These are phyloP conservation scores for Aspergillus ruber DNA, from an alignment of 2,329 filamentous ascomycete genomes.

Conservation along the genomic window DNA sequence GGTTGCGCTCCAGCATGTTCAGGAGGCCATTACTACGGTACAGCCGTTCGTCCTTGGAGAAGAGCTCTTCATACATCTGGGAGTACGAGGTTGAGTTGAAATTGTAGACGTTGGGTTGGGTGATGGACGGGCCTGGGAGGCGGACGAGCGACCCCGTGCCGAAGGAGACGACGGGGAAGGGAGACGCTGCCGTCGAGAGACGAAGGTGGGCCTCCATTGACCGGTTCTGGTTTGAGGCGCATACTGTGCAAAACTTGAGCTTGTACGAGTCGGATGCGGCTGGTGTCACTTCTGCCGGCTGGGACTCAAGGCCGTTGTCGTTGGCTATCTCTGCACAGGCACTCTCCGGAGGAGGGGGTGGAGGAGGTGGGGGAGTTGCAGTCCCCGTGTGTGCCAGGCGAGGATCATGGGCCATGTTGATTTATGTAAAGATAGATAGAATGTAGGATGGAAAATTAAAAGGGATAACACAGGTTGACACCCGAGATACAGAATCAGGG, in stretches of 20 bases:
- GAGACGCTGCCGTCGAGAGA: slow-evolving; percentile 71
- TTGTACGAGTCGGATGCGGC: slow-evolving; percentile 61
- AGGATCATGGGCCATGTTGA: slow-evolving; percentile 48
- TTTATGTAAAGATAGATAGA: slow-evolving; percentile 9
- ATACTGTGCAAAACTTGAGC: slow-evolving; percentile 97
- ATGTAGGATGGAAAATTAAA: not conserved
- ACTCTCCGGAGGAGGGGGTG: slow-evolving; percentile 42
- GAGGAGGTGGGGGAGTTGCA: slow-evolving; percentile 40
- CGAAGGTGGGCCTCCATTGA: slow-evolving; percentile 99
- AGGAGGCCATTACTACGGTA: slow-evolving; percentile 90
- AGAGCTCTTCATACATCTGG: slow-evolving; percentile 87
- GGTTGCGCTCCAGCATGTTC: slow-evolving; percentile 91
- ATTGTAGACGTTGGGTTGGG: slow-evolving; percentile 92
- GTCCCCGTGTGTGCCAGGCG: slow-evolving; percentile 44
- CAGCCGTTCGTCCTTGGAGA: slow-evolving; percentile 74
- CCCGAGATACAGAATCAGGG: slow-evolving; percentile 22
- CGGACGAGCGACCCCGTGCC: slow-evolving; percentile 93
- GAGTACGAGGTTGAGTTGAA: slow-evolving; percentile 97
- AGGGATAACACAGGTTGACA: slow-evolving; percentile 5
- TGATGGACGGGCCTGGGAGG: slow-evolving; percentile 82
- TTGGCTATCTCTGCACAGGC: slow-evolving; percentile 34
- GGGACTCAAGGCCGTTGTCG: slow-evolving; percentile 24
- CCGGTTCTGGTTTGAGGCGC: slow-evolving; percentile 96
- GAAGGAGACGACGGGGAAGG: slow-evolving; percentile 96
- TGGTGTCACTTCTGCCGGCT: slow-evolving; percentile 11